Percentiles rank a stretch among this genome's conserved stretches.
Evolutionary conservation across 495 filamentous ascomycete species (phyloP).

Genomic region (Aspergillus leporis): DNA sequence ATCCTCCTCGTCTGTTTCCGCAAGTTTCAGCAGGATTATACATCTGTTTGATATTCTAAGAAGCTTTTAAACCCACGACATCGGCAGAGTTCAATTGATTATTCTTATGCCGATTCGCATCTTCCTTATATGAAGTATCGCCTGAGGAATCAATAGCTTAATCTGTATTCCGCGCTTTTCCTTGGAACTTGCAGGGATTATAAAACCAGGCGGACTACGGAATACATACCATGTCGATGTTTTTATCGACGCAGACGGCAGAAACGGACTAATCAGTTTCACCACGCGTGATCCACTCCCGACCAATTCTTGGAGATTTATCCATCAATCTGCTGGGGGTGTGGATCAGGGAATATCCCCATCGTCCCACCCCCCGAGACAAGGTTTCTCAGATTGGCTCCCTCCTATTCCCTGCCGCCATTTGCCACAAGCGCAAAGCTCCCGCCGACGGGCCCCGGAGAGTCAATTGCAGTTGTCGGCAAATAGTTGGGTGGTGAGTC

Average conservation of each 20-base stretch:
- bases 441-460: constrained; percentile 4
- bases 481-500: constrained; percentile 12
- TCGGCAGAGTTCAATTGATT: neutral
- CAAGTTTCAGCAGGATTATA: neutral
- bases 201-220: neutral
- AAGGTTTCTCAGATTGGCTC: constrained; percentile 5
- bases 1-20: neutral
- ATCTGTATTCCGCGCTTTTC: neutral
- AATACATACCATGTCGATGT: neutral
- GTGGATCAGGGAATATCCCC: constrained; percentile 15
- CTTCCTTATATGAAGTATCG: neutral
- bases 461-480: constrained; percentile 11
- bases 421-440: constrained; percentile 9
- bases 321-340: constrained; percentile 18
- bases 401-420: constrained; percentile 12
- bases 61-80: neutral
- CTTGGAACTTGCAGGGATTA: neutral
- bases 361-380: neutral
- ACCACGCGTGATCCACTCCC: constrained; percentile 11
- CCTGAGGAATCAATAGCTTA: neutral
- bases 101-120: neutral
- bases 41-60: neutral
- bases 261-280: constrained; percentile 2
- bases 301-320: constrained; percentile 14
- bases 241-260: neutral